These are phyloP conservation scores for Phytophthora lateralis DNA, from an alignment of 352 stramenopile genomes.

Conservation along the genomic window DNA sequence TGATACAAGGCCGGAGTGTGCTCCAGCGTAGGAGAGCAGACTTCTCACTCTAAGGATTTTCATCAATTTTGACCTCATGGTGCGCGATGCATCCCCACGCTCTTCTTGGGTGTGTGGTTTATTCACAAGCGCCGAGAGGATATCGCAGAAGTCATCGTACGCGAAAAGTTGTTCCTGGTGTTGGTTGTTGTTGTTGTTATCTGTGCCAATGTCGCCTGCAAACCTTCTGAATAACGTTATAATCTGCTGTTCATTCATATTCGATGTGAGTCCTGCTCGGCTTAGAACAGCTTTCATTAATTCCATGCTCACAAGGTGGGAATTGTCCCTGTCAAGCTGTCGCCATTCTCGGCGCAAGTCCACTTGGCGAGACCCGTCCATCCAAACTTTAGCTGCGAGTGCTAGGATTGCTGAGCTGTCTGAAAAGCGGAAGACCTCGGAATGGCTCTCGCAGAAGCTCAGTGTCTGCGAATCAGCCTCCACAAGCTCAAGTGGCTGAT, in stretches of 20 bases:
- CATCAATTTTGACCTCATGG: constrained; percentile 34
- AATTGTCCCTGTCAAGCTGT: constrained; percentile 23
- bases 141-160: constrained; percentile 75
- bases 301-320: constrained; percentile 25
- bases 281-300: constrained; percentile 35
- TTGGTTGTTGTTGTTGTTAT: constrained; percentile 10
- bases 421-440: constrained; percentile 69
- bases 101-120: constrained; percentile 13
- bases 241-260: constrained; percentile 65
- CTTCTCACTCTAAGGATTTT: constrained; percentile 34
- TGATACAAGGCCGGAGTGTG: constrained; percentile 15
- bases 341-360: constrained; percentile 54
- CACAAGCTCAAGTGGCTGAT: constrained; percentile 71
- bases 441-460: constrained; percentile 75
- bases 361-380: constrained; percentile 11
- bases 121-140: constrained; percentile 36
- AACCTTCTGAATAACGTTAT: constrained; percentile 69
- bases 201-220: neutral
- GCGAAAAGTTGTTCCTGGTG: constrained; percentile 27
- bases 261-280: constrained; percentile 13
- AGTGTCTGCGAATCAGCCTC: constrained; percentile 80
- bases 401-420: constrained; percentile 47
- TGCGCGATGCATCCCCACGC: constrained; percentile 2
- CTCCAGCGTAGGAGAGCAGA: constrained; percentile 22
- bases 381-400: constrained; percentile 26